phyloP scores from a whole-genome alignment of 1,139 yeast species.

The Geotrichum klebahnii region DNA sequence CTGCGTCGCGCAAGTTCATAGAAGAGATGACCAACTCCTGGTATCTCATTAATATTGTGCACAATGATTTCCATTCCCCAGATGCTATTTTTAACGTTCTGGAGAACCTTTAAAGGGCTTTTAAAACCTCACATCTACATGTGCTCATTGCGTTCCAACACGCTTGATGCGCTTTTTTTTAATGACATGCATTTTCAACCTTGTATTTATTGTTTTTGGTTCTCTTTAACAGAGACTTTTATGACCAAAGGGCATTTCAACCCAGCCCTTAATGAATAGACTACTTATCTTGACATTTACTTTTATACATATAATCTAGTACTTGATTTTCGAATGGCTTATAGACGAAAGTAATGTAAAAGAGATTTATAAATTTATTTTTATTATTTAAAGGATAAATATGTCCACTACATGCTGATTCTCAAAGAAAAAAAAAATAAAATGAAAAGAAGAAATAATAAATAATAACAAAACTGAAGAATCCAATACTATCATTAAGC shows the following conservation, averaged over 20 bases:
- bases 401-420: no score
- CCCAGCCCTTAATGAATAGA: constrained; percentile 6
- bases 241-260: constrained; percentile 11
- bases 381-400: no score
- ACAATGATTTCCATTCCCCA: constrained; percentile 60
- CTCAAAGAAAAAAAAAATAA: no score
- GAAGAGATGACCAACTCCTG: constrained; percentile 53
- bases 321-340: no score
- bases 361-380: no score
- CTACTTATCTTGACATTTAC: not conserved
- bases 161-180: constrained; percentile 18
- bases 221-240: constrained; percentile 3
- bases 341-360: no score
- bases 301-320: constrained; percentile 1
- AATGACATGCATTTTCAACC: constrained; percentile 22
- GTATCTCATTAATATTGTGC: constrained; percentile 82
- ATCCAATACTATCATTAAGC: no score
- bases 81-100: constrained; percentile 38
- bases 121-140: not conserved
- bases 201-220: constrained; percentile 15
- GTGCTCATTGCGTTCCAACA: constrained; percentile 18
- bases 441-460: no score
- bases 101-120: constrained; percentile 25
- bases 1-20: constrained; percentile 44
- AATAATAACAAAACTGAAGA: no score